Base-by-base conservation (phyloP, 495 filamentous ascomycete genomes). In the Penicillium mononematosum region DNA sequence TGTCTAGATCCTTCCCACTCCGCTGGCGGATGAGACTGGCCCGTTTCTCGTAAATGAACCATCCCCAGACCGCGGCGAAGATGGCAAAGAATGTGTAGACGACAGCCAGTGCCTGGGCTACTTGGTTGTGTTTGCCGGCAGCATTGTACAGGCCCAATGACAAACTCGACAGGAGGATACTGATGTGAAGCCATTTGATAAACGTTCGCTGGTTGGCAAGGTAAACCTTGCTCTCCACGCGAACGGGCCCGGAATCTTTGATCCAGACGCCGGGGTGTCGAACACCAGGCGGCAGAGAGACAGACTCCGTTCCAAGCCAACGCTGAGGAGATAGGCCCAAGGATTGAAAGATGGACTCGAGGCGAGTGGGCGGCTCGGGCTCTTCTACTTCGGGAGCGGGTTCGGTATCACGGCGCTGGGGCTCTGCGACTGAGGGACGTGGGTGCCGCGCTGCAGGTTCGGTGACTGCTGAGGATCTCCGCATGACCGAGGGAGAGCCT, bases 191-290 rank as follows among this genome's bases (percentile, higher is more conserved):
- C 94, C 94, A 98, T 69, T 96, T 96, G 70, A 98, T 84, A 65
- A 96, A 98, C 0, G 94, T 98, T 45, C 94, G 85, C 75, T 98
- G 90, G 69, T 98, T 98, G 47, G 94, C 94, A 34, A 98, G 88
- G 92, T 94, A 98, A 6, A 98, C 93, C 73, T 98, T 98, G 41
- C 90, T 89, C 72, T 98, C 94, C 39, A 98, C 91, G 50, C 89
- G 83, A 34, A 98, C 80, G 1, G 91, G 90, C 0, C 93, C 92
- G 0, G 88, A 79, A 71, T 98, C 93, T 77, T 98, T 98, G 75
- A 98, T 87, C 83, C 92, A 91, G 45, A 81, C 78, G 1, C 81
- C 84, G 10, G 94, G 94, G 55, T 93, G 84, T 32, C 75, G 81
- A n/a, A 98, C 89, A 19, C 95, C 95, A 5, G 89, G 87, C 0